These are phyloP conservation scores for Paramecium octaurelia DNA, from an alignment of 73 alveolate species.

Conservation along the genomic window DNA sequence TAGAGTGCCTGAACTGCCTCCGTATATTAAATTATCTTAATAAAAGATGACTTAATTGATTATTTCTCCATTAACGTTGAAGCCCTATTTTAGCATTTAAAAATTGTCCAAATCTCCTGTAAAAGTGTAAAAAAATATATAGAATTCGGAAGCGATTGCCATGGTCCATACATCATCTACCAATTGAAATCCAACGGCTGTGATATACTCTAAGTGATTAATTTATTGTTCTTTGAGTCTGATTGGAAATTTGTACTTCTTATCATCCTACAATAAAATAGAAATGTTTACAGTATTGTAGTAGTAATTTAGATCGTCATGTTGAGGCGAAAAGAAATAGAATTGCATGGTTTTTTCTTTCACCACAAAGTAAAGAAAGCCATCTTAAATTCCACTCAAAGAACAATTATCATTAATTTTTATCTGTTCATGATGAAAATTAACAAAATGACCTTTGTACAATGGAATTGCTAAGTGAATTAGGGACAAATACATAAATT, in stretches of 20 bases:
- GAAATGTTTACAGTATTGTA: neutral
- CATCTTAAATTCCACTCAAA: conserved; percentile 12
- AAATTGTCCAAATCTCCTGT: neutral
- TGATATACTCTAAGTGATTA: neutral
- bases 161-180: neutral
- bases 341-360: neutral
- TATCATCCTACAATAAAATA: neutral
- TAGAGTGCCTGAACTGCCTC: conserved; percentile 10
- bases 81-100: neutral
- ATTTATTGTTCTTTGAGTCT: neutral
- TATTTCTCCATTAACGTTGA: conserved; percentile 25
- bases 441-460: conserved; percentile 23
- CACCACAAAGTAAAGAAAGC: neutral
- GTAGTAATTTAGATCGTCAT: neutral
- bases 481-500: neutral
- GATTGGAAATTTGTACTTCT: neutral
- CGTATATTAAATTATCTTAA: neutral
- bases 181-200: neutral
- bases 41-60: neutral
- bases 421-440: conserved; percentile 18
- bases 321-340: neutral
- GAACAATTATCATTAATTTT: neutral
- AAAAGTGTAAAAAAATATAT: neutral
- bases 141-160: conserved; percentile 25
- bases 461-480: neutral